A percentile compares a stretch with the other conserved stretches of the same genome.
Conservation (phyloP, 345 rosid genomes). For the Eucalyptus marginata region DNA sequence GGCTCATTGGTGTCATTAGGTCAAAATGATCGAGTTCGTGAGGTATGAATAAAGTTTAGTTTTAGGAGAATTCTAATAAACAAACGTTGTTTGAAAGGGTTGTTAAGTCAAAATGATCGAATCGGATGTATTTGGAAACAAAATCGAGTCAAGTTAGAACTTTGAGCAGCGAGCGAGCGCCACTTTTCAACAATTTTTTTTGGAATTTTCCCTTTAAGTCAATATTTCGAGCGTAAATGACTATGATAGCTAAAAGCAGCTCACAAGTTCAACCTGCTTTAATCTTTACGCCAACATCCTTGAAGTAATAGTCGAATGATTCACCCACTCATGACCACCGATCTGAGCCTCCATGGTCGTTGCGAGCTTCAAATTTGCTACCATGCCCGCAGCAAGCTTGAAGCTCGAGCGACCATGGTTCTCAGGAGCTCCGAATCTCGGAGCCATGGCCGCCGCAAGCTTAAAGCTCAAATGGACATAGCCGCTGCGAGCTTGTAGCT, state of each 20-base stretch:
- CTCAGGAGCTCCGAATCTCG: too few relatives aligned
- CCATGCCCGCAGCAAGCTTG: too few relatives aligned
- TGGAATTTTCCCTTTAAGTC: background rate
- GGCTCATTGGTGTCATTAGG: background rate
- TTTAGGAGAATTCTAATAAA: too few relatives aligned
- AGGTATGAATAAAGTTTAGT: background rate
- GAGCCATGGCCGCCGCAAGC: rapidly evolving
- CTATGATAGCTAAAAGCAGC: rapidly evolving
- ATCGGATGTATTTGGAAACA: rapidly evolving
- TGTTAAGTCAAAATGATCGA: background rate
- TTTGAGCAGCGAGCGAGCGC: rapidly evolving
- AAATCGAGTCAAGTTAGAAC: background rate
- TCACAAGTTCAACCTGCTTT: background rate
- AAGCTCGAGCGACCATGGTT: too few relatives aligned
- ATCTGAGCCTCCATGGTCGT: rapidly evolving
- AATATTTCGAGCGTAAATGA: background rate
- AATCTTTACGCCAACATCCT: background rate
- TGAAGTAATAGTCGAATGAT: background rate
- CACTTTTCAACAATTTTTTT: too few relatives aligned
- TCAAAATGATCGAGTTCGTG: background rate
- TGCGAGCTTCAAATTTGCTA: too few relatives aligned
- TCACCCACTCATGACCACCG: too few relatives aligned
- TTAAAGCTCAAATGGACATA: too few relatives aligned
- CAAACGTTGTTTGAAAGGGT: background rate
- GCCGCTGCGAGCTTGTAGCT: rapidly evolving